Conservation (phyloP, 2,329 filamentous ascomycete species). For the Epichloe baconii region DNA sequence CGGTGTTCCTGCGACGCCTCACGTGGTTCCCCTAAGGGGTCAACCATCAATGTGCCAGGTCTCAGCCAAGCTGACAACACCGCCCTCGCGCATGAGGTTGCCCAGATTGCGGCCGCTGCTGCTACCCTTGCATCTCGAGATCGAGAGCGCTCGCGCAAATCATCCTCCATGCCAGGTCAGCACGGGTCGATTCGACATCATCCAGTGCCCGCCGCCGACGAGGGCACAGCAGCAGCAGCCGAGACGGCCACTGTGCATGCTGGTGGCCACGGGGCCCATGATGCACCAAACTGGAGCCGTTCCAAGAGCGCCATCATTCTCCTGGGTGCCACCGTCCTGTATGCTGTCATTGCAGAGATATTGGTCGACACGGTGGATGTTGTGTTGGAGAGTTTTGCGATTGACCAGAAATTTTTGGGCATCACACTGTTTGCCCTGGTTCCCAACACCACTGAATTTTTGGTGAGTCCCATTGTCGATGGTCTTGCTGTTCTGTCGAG, state of each 20-base stretch:
- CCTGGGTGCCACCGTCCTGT: constrained; percentile 76
- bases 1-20: constrained; percentile 40
- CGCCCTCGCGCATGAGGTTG: constrained; percentile 70
- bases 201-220: constrained; percentile 19
- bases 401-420: constrained; percentile 94
- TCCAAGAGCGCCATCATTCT: constrained; percentile 83
- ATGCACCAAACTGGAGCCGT: constrained; percentile 97
- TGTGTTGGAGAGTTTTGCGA: constrained; percentile 78
- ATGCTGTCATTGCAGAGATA: constrained; percentile 95
- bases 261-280: constrained; percentile 58
- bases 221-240: constrained; percentile 14
- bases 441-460: constrained; percentile 93
- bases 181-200: constrained; percentile 16
- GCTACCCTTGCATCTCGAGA: constrained; percentile 79
- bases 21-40: constrained; percentile 64
- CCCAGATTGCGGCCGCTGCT: constrained; percentile 86
- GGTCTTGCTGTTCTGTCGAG: not conserved
- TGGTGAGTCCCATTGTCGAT: constrained; percentile 45
- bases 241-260: constrained; percentile 21
- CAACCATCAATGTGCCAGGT: constrained; percentile 46
- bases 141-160: constrained; percentile 25
- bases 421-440: constrained; percentile 95
- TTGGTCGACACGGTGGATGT: constrained; percentile 94
- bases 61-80: constrained; percentile 75
- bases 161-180: constrained; percentile 18